Percentiles rank a stretch among this genome's conserved stretches.
Conservation (phyloP, 2,329 filamentous ascomycete species). For the Fusarium decemcellulare region DNA sequence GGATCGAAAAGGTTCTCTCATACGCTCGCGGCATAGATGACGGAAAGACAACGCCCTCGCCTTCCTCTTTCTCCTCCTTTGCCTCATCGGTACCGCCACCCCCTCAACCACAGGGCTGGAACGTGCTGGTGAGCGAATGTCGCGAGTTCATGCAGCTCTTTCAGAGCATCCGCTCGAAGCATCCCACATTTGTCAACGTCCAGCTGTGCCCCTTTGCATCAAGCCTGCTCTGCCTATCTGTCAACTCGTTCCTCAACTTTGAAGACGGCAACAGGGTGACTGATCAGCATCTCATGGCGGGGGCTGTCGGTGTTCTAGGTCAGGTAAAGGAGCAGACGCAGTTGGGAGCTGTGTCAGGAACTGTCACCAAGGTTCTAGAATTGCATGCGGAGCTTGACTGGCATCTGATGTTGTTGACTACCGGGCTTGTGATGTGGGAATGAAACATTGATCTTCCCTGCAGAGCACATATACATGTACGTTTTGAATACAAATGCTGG, state of each 20-base stretch:
- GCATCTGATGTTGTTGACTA: background rate
- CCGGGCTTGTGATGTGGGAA: background rate
- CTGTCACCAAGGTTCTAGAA: constrained; percentile 1
- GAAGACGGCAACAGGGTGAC: background rate
- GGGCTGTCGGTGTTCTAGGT: background rate
- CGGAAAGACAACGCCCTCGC: background rate
- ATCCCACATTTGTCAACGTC: background rate
- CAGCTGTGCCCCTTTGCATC: background rate
- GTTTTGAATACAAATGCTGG: no score
- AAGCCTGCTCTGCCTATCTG: background rate
- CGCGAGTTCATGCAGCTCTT: constrained; percentile 2
- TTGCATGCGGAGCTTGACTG: constrained; percentile 1
- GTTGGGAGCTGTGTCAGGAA: background rate
- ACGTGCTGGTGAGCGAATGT: background rate
- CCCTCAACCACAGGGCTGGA: background rate
- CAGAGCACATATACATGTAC: background rate
- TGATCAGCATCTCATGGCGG: constrained; percentile 1
- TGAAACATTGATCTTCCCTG: background rate
- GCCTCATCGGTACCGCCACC: background rate
- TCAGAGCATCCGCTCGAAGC: background rate
- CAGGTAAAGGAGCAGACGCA: constrained; percentile 1
- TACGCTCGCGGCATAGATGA: background rate
- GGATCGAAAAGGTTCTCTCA: background rate
- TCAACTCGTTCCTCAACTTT: constrained; percentile 4
- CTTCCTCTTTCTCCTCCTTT: background rate